phyloP scores from a whole-genome alignment of 768 basidiomycete species.

The Cystobasidium ongulense region DNA sequence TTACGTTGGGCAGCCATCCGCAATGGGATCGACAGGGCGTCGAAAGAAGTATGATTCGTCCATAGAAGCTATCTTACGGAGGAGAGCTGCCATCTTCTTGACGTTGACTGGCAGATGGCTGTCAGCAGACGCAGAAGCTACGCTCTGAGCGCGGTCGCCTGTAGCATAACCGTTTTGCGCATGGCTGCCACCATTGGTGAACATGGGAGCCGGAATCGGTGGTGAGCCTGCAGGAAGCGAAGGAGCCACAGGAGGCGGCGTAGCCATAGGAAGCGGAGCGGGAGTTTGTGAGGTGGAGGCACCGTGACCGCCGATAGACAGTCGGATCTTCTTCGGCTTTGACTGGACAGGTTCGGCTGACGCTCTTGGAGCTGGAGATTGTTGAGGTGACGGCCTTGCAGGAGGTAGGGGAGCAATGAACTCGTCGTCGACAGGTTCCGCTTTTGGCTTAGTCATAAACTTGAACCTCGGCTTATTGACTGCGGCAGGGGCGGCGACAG shows the following conservation, averaged over 20 bases:
- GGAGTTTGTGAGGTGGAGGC: slow-evolving; percentile 39
- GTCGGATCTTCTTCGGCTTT: slow-evolving; percentile 37
- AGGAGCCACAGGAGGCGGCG: slow-evolving; percentile 29
- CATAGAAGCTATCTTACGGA: slow-evolving; percentile 56
- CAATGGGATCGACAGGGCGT: slow-evolving; percentile 70
- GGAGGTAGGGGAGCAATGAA: slow-evolving; percentile 34
- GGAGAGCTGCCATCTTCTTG: slow-evolving; percentile 70
- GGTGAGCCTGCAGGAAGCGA: slow-evolving; percentile 31
- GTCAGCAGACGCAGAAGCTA: background rate
- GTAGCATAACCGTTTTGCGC: background rate
- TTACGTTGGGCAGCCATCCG: slow-evolving; percentile 84
- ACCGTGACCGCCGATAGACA: slow-evolving; percentile 39
- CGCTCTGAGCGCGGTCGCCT: background rate
- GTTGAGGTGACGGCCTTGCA: slow-evolving; percentile 43
- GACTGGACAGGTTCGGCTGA: slow-evolving; percentile 44
- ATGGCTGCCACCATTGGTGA: background rate
- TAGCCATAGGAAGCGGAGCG: slow-evolving; percentile 12
- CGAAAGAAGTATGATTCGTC: slow-evolving; percentile 66
- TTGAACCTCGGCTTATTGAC: slow-evolving; percentile 50
- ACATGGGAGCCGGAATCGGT: slow-evolving; percentile 4
- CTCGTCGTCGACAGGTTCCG: slow-evolving; percentile 22
- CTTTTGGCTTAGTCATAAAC: slow-evolving; percentile 46
- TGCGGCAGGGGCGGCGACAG: slow-evolving; percentile 9
- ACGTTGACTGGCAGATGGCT: slow-evolving; percentile 55
- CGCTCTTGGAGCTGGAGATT: slow-evolving; percentile 46